Conservation (phyloP, 352 stramenopile species). For the Phytophthora vignae region DNA sequence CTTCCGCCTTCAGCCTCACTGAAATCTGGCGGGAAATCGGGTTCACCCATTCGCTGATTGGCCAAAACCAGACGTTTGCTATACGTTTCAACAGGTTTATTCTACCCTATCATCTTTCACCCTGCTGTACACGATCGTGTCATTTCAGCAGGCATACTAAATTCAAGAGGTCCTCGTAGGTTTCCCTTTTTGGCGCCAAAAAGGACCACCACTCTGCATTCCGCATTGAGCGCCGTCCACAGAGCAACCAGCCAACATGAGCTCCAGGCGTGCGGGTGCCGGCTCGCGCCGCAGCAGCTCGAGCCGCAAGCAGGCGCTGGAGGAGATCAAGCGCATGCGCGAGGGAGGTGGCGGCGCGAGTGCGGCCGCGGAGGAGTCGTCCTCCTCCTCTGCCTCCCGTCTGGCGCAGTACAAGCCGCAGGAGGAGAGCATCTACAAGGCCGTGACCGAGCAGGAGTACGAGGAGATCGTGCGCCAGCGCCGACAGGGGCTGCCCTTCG, state of each 20-base stretch:
- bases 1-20: not conserved
- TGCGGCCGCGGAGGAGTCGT: not conserved
- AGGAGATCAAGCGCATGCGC: conserved; percentile 82
- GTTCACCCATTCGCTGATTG: not conserved
- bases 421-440: conserved; percentile 86
- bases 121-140: not conserved
- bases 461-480: conserved; percentile 85
- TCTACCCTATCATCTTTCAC: not conserved
- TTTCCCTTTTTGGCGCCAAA: conserved; percentile 33
- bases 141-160: not conserved
- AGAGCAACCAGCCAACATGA: conserved; percentile 45
- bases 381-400: conserved; percentile 37
- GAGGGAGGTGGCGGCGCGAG: conserved; percentile 34
- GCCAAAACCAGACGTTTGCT: not conserved
- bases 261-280: conserved; percentile 53
- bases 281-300: conserved; percentile 46
- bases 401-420: conserved; percentile 79
- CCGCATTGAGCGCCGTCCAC: conserved; percentile 16
- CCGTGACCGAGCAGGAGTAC: conserved; percentile 88
- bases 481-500: conserved; percentile 79
- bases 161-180: not conserved
- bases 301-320: conserved; percentile 62
- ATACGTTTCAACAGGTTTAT: not conserved
- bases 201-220: conserved; percentile 17
- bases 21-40: not conserved